Base-by-base conservation (phyloP, 768 basidiomycete species). In the Mycena maculata region DNA sequence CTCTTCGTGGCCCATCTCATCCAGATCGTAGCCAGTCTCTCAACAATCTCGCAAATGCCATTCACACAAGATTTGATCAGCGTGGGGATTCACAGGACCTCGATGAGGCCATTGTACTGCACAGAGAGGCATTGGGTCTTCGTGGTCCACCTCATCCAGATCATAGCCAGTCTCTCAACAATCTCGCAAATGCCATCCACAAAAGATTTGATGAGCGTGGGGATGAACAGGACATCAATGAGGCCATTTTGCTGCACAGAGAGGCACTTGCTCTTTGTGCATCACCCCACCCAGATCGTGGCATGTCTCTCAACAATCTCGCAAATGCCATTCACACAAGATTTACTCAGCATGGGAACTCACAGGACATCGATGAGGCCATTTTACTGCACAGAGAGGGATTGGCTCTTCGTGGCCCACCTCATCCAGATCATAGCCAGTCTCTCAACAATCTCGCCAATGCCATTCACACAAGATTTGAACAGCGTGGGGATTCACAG, bases 271-370 rank as follows among this genome's bases (percentile, higher is more conserved):
- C 25, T 7, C 61, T 72, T 27, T 42, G 36, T 22, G 36, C 70
- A 42, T 57, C 56, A 27, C 38, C 54, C 16, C 57, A 73, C 36
- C 61, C 68, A 18, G 20, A 44, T 18, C 47, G 60, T 9, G 18
- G 41, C 2, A 3, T 20, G 15, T 47, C 49, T 38, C 67, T 72
- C 18, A 52, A 58, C 70, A 69, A 70, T 50, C 72, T 74, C 15
- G 70, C 68, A 2, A 38, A 6, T 60, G 64, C 70, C 20, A 50
- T 75, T 44, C 70, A 48, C 44, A 63, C 63, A 3, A 72, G 78
- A n/a, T 67, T 74, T 60, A 54, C 74, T 23, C 75, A 74, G 5
- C 76, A 69, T 68, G 76, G 77, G 12, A 72, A 71, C 20, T 49
- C 38, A 22, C 59, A 65, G 23, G 77, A 75, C 22, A 64, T 78